Evolutionary conservation across 2,329 filamentous ascomycete genomes (phyloP).

Genomic region (Ilyonectria mors-panacis): DNA sequence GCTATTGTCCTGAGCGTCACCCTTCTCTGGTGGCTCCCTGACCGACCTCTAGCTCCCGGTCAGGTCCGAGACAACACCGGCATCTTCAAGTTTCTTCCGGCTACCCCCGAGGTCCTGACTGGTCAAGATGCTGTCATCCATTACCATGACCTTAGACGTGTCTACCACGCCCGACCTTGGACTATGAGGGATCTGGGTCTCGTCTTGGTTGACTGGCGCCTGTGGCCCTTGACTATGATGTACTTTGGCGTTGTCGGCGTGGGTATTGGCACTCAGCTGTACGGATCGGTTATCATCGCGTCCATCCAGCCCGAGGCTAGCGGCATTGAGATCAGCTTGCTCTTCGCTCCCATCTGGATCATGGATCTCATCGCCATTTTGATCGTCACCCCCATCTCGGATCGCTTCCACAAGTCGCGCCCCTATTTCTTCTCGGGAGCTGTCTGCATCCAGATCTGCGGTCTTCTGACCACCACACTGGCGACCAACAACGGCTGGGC

Average conservation of each 20-base stretch:
- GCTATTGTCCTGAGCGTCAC: conserved; percentile 79
- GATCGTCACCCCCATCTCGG: conserved; percentile 86
- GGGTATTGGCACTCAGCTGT: conserved; percentile 90
- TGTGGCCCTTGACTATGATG: conserved; percentile 91
- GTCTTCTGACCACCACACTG: conserved; percentile 85
- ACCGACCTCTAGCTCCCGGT: conserved; percentile 84
- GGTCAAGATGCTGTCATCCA: conserved; percentile 86
- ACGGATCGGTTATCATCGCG: conserved; percentile 88
- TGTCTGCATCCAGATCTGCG: conserved; percentile 84
- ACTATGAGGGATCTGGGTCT: conserved; percentile 76
- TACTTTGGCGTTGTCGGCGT: conserved; percentile 96
- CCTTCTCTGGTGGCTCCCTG: conserved; percentile 92
- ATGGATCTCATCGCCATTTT: conserved; percentile 93
- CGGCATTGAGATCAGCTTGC: conserved; percentile 81
- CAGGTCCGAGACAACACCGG: conserved; percentile 65
- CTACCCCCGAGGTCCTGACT: conserved; percentile 77
- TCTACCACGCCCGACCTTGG: conserved; percentile 85
- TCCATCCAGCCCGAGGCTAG: conserved; percentile 82
- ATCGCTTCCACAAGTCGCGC: conserved; percentile 86
- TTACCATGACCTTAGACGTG: conserved; percentile 84
- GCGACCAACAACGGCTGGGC: conserved; percentile 81
- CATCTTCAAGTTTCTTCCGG: conserved; percentile 76
- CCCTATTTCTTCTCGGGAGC: conserved; percentile 86
- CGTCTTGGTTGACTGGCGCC: conserved; percentile 86
- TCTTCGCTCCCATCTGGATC: conserved; percentile 94